A percentile compares a stretch with the other conserved stretches of the same genome.
These are phyloP conservation scores for Fusarium globosum DNA, from an alignment of 2,329 filamentous ascomycete species.

Conservation along the genomic window DNA sequence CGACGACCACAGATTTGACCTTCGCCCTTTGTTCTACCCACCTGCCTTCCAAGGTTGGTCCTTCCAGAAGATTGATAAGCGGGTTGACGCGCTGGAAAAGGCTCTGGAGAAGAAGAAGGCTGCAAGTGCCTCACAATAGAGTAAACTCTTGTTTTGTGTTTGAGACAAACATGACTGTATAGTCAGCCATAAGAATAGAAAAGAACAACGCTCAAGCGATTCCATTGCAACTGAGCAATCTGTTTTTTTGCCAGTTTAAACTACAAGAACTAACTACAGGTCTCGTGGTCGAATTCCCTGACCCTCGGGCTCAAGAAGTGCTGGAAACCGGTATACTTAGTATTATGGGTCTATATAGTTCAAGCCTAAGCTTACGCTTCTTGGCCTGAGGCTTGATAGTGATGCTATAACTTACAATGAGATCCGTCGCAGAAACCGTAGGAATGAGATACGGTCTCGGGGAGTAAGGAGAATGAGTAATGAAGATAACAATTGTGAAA, in stretches of 20 bases:
- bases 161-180: too few relatives aligned
- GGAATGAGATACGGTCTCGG: not conserved
- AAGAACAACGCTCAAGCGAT: not conserved
- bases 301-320: not conserved
- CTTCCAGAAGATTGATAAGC: constrained; percentile 55
- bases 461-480: not conserved
- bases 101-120: constrained; percentile 22
- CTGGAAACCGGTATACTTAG: not conserved
- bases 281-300: not conserved
- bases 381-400: not conserved
- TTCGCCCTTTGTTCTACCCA: constrained; percentile 47
- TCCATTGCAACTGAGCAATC: not conserved
- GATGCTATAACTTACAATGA: not conserved
- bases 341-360: not conserved
- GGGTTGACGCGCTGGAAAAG: constrained; percentile 50
- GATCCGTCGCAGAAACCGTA: not conserved
- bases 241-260: not conserved
- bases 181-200: not conserved
- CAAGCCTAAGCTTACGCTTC: not conserved
- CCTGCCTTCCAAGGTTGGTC: constrained; percentile 49
- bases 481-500: not conserved
- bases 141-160: not conserved
- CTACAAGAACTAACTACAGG: not conserved
- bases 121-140: not conserved
- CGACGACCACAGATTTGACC: constrained; percentile 46